Conservation (phyloP, 169 alveolate genomes). For the Babesia ovis region DNA sequence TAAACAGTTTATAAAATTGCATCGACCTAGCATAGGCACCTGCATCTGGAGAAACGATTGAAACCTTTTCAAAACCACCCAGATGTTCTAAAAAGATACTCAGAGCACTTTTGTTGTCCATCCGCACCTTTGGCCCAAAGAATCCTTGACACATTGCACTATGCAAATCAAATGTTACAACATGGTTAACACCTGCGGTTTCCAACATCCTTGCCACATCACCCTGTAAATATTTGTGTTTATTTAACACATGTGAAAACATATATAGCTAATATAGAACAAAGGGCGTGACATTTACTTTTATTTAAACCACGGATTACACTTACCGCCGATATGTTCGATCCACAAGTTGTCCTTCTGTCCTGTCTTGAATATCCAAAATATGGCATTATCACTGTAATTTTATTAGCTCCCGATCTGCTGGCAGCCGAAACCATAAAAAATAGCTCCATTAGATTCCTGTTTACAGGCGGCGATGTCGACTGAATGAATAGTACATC, state of each 20-base stretch:
- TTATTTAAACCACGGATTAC: background rate
- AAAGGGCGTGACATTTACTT: conserved; percentile 3
- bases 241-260: no score
- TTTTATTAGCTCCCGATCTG: conserved; percentile 93
- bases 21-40: conserved; percentile 79
- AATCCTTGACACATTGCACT: conserved; percentile 92
- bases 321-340: conserved; percentile 90
- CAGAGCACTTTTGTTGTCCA: conserved; percentile 89
- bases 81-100: conserved; percentile 63
- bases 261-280: conserved; percentile 9
- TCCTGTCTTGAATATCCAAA: conserved; percentile 96
- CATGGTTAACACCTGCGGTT: conserved; percentile 94
- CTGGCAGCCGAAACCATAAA: conserved; percentile 93
- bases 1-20: conserved; percentile 51
- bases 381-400: conserved; percentile 96
- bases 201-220: conserved; percentile 92
- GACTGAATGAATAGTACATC: conserved; percentile 93
- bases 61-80: conserved; percentile 81
- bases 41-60: conserved; percentile 95
- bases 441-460: conserved; percentile 91
- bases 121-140: conserved; percentile 93
- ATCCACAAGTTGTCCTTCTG: conserved; percentile 83
- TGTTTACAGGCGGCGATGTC: conserved; percentile 96
- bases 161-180: conserved; percentile 93
- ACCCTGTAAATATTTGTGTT: conserved; percentile 71